Base-by-base conservation (phyloP, 306 rosid genomes). In the Prunus mongolica region DNA sequence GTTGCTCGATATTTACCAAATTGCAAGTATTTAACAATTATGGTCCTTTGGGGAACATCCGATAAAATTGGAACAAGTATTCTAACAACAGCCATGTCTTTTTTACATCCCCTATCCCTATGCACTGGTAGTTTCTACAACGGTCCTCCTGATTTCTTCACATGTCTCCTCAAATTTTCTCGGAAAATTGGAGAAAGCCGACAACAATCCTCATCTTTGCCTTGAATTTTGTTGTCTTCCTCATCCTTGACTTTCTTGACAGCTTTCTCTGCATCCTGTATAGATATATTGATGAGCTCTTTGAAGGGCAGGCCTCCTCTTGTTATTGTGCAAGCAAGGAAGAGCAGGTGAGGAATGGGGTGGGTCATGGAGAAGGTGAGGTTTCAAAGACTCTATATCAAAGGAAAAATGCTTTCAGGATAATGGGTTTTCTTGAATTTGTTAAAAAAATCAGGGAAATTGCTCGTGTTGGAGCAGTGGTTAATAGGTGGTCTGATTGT, bases 401-500 rank as follows among this genome's bases (percentile, higher is more conserved):
- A 3, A 78, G 89, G 70, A 24, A 72, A 49, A 83, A 75, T 57
- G 51, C 75, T 64, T 83, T 83, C 24, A 56, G 87, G 78, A 74
- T 81, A 81, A 63, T 86, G 84, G 82, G 87, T 14, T 80, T 87
- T 69, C 81, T 79, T 22, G 75, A 76, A 66, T 68, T 76, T 45
- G 12, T 65, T 2, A 63, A 86, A 71, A 84, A 86, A 55, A 14
- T 80, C 34, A 12, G 44, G 63, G 63, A 58, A 78, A 81, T 68
- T n/a, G 66, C 20, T 19, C 52, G 72, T 24, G 25, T 24, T 32
- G 76, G 49, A 47, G 20, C 22, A 50, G 65, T n/a, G 27, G 62
- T 52, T 52, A 85, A 78, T 45, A 75, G 89, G 72, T 94, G 98
- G 98, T 89, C 97, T 46, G 97, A 91, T 66, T 91, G 98, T 86